Evolutionary conservation across 2,329 filamentous ascomycete genomes (phyloP).

Genomic region (Fusarium mexicanum): DNA sequence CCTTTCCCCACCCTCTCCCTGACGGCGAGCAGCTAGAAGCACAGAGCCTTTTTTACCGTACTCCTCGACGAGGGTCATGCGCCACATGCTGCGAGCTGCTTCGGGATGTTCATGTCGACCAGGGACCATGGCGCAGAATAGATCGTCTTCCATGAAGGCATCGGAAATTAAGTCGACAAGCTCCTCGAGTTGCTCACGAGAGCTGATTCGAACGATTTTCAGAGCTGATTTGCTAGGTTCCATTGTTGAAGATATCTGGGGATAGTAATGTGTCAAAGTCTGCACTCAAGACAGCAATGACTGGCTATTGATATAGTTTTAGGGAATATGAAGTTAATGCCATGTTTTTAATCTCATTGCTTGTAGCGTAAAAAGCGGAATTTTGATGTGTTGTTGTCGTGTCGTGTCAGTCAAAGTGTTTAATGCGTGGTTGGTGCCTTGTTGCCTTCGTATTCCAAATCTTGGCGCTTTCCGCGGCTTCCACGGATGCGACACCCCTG

Average conservation of each 20-base stretch:
- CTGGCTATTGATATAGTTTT: background rate
- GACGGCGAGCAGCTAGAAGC: background rate
- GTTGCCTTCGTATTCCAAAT: background rate
- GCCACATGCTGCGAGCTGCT: constrained; percentile 11
- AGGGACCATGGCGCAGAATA: constrained; percentile 7
- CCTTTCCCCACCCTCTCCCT: background rate
- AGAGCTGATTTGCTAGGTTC: background rate
- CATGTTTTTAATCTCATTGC: background rate
- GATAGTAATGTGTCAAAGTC: background rate
- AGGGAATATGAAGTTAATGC: background rate
- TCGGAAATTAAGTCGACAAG: constrained; percentile 3
- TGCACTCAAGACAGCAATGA: background rate
- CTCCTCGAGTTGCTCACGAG: background rate
- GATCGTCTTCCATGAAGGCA: constrained; percentile 9
- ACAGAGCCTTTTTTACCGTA: constrained; percentile 11
- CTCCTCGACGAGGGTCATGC: background rate
- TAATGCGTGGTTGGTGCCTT: background rate
- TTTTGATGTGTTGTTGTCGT: background rate
- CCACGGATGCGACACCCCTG: background rate
- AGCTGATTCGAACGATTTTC: constrained; percentile 3
- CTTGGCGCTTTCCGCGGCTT: background rate
- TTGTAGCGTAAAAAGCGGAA: background rate
- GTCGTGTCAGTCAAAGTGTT: background rate
- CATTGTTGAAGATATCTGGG: background rate
- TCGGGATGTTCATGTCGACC: constrained; percentile 7